Percentiles rank a stretch among this genome's conserved stretches.
phyloP scores from a whole-genome alignment of 257 asterid species.

The Fraxinus quadrangulata region DNA sequence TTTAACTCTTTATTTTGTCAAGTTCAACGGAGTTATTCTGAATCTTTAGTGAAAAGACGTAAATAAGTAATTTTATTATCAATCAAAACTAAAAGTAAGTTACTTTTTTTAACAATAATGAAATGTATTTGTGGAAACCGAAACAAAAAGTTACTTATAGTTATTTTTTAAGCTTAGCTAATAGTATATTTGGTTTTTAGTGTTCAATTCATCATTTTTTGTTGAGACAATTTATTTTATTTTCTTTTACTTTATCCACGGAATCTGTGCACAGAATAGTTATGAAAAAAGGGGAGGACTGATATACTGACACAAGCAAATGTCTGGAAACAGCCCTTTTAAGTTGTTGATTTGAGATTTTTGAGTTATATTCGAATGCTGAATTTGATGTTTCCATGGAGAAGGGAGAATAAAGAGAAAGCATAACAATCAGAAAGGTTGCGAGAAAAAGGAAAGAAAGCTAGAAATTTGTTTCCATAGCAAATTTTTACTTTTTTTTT shows the following conservation, averaged over 20 bases:
- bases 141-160: neutral
- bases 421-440: neutral
- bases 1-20: conserved; percentile 9
- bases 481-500: neutral
- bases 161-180: neutral
- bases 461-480: neutral
- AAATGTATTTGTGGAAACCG: neutral
- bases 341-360: neutral
- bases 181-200: neutral
- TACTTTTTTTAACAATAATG: neutral
- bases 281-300: neutral
- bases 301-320: neutral
- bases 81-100: neutral
- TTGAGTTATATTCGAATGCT: neutral
- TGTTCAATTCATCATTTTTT: neutral
- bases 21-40: conserved; percentile 26
- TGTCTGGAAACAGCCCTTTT: neutral
- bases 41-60: neutral
- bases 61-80: neutral
- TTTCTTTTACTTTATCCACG: neutral
- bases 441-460: neutral
- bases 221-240: no score
- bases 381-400: neutral
- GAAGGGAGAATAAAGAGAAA: neutral
- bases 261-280: neutral